Base-by-base conservation (phyloP, 306 rosid genomes). In the Prunus padus region DNA sequence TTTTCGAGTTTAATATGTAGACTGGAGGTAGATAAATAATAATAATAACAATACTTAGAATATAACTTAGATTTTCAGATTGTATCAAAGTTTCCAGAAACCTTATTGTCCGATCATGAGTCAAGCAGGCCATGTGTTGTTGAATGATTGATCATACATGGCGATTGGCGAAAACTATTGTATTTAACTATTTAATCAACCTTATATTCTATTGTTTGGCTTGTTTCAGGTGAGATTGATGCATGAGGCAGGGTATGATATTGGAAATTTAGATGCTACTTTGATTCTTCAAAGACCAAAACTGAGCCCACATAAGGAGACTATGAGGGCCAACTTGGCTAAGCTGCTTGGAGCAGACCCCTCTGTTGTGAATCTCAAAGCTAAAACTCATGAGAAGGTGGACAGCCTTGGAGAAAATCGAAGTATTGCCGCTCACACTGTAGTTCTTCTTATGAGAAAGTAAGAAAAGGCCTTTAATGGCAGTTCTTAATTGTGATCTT, bases 361-460 rank as follows among this genome's bases (percentile, higher is more conserved):
- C 18, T 78, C 96, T 47, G 92, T 90, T 30, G 98, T 96, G 73
- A 96, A 92, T 82, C 88, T 92, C 72, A 96, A 96, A 71, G 99
- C 97, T 44, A 96, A 96, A 86, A 92, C 99, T 71, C 99, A 92
- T 79, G 99, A 96, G 84, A 96, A 90, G 75, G 98, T 96, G 9
- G 99, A 92, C 79, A 92, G 98, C 82, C 96, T 96, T 16, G 99
- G 99, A 49, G 99, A 96, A 81, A 92, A 92, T 56, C 81, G 99
- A 82, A 92, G 99, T 64, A 90, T 96, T 82, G 99, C 96, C 4
- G 99, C 98, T 72, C 99, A 96, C 84, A 96, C 98, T 25, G 97
- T 90, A 76, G 92, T 90, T 82, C 98, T 96, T 80, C 87, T 96
- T 31, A 92, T 96, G 99, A 92, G 75, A 80, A 92, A 89, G 86